Percentiles rank a stretch among this genome's conserved stretches.
Conservation (phyloP, 441 rosid species). For the Cnidoscolus chayamansa region DNA sequence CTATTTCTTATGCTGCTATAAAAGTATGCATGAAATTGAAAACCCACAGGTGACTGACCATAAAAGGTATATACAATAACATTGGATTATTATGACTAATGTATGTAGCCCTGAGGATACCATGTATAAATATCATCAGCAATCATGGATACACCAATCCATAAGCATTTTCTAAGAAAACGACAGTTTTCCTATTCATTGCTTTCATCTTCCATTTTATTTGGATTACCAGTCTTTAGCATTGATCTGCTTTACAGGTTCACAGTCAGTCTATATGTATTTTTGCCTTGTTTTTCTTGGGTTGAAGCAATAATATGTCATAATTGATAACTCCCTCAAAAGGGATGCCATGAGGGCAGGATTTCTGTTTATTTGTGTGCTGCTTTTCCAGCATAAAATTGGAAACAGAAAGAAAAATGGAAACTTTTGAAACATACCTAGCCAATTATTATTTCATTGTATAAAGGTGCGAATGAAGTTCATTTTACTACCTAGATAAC, state of each 20-base stretch:
- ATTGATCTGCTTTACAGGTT: background rate
- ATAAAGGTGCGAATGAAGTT: background rate
- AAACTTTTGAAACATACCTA: background rate
- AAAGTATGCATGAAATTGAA: background rate
- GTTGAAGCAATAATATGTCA: background rate
- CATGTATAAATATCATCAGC: background rate
- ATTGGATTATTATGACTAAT: background rate
- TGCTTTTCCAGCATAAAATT: background rate
- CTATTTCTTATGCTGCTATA: background rate
- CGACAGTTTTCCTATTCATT: background rate
- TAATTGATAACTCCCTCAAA: conserved; percentile 4
- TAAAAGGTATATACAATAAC: background rate
- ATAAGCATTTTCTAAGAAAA: background rate
- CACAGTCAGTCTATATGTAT: background rate
- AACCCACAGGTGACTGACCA: background rate
- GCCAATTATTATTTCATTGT: background rate
- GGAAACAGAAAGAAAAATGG: background rate
- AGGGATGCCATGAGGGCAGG: background rate
- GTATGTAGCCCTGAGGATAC: background rate
- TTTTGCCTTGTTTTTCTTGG: background rate
- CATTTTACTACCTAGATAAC: background rate
- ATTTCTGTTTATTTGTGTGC: background rate
- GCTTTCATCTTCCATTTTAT: background rate
- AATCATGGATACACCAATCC: background rate
- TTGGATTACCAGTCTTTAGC: background rate